Evolutionary conservation across 345 rosid genomes (phyloP).

Genomic region (Combretum micranthum): DNA sequence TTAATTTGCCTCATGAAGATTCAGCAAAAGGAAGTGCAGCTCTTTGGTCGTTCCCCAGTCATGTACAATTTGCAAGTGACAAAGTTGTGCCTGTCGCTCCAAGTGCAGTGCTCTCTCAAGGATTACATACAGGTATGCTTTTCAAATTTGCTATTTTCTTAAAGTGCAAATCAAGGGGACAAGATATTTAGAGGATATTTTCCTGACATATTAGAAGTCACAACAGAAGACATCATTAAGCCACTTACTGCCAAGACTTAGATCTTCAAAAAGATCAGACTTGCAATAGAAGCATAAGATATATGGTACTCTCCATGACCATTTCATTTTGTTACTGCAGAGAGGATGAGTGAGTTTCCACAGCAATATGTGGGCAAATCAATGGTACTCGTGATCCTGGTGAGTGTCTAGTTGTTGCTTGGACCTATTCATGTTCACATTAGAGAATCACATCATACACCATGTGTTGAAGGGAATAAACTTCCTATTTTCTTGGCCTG

Average conservation of each 20-base stretch:
- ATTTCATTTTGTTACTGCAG: conserved; percentile 18
- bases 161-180: not conserved
- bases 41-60: conserved; percentile 28
- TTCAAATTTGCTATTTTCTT: not conserved
- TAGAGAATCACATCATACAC: too few relatives aligned
- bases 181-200: not conserved
- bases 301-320: not conserved
- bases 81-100: conserved; percentile 27
- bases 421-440: not conserved
- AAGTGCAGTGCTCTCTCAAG: conserved; percentile 28
- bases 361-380: conserved; percentile 27
- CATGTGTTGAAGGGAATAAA: too few relatives aligned
- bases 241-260: too few relatives aligned
- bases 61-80: conserved; percentile 26
- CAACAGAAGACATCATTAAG: too few relatives aligned
- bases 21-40: conserved; percentile 26
- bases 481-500: too few relatives aligned
- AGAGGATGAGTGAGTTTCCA: conserved; percentile 35
- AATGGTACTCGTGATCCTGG: conserved; percentile 28
- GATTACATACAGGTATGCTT: conserved; percentile 50
- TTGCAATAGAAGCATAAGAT: not conserved
- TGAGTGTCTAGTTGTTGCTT: conserved; percentile 9
- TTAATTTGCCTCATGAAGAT: conserved; percentile 45
- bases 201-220: too few relatives aligned
- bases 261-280: too few relatives aligned